Evolutionary conservation across 768 basidiomycete genomes (phyloP).

Genomic region (Agaricus bisporus): DNA sequence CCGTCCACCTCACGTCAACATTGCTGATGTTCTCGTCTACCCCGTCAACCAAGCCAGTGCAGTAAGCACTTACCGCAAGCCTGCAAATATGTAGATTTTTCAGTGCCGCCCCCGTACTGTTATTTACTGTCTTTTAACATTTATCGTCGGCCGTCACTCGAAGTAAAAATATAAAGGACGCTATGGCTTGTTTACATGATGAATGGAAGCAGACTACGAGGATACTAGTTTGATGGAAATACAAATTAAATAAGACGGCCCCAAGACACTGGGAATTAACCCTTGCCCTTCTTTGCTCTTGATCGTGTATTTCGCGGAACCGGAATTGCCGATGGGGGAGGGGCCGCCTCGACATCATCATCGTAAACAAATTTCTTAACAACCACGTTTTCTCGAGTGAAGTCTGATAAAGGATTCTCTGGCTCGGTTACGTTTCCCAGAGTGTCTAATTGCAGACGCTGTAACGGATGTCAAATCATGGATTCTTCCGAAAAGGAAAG

Average conservation of each 20-base stretch:
- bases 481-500: too few relatives aligned
- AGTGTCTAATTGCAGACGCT: slow-evolving; percentile 61
- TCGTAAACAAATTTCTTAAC: slow-evolving; percentile 82
- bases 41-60: slow-evolving; percentile 78
- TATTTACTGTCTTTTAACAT: not conserved
- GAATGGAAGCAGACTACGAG: not conserved
- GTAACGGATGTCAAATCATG: not conserved
- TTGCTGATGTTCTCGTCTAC: slow-evolving; percentile 75
- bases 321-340: slow-evolving; percentile 19
- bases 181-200: not conserved
- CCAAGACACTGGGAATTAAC: slow-evolving; percentile 13
- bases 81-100: not conserved
- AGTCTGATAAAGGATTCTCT: slow-evolving; percentile 47
- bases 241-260: slow-evolving; percentile 14
- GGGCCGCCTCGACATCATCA: slow-evolving; percentile 45
- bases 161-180: not conserved
- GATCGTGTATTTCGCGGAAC: slow-evolving; percentile 51
- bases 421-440: slow-evolving; percentile 66
- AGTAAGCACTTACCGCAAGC: slow-evolving; percentile 42
- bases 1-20: slow-evolving; percentile 87
- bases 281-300: slow-evolving; percentile 45
- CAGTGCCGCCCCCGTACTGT: not conserved
- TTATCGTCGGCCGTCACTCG: not conserved
- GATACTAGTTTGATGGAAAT: slow-evolving; percentile 2
- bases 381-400: slow-evolving; percentile 58